These are phyloP conservation scores for Gracilaria domingensis DNA, from an alignment of 23 red algal genomes.

Conservation along the genomic window DNA sequence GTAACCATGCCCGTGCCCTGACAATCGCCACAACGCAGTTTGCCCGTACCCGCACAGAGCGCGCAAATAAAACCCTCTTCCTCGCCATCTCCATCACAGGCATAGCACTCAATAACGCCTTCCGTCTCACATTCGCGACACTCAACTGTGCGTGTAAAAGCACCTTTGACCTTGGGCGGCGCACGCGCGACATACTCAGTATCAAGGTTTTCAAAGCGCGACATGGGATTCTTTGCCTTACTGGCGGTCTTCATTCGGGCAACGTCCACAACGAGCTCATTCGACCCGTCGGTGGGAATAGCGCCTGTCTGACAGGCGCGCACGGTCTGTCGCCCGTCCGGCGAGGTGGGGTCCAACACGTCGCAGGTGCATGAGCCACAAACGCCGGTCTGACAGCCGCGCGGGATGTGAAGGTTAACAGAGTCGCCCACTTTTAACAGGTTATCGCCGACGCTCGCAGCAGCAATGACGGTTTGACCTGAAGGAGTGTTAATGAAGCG, in stretches of 20 bases:
- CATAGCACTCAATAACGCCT: conserved; percentile 20
- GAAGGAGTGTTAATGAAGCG: conserved; percentile 96
- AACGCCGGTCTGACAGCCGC: conserved; percentile 88
- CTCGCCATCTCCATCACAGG: conserved; percentile 61
- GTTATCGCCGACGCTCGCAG: conserved; percentile 67
- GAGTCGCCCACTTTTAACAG: conserved; percentile 82
- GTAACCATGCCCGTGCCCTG: conserved; percentile 38
- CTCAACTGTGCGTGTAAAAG: background rate
- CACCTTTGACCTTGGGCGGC: conserved; percentile 38
- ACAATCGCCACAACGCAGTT: conserved; percentile 38
- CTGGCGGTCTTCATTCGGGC: conserved; percentile 49
- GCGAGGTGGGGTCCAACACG: conserved; percentile 47
- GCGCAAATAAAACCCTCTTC: conserved; percentile 36
- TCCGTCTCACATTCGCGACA: background rate
- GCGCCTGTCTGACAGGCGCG: conserved; percentile 88
- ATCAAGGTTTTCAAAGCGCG: conserved; percentile 88
- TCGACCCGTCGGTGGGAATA: conserved; percentile 1
- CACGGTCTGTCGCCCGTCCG: conserved; percentile 73
- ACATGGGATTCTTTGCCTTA: conserved; percentile 41
- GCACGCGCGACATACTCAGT: conserved; percentile 83
- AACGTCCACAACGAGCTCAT: conserved; percentile 92
- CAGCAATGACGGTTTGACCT: conserved; percentile 69
- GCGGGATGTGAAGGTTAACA: conserved; percentile 85
- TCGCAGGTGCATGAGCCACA: conserved; percentile 96
- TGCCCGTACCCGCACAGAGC: conserved; percentile 34